phyloP scores from a whole-genome alignment of 106 monocot species.

The Vanilla planifolia region DNA sequence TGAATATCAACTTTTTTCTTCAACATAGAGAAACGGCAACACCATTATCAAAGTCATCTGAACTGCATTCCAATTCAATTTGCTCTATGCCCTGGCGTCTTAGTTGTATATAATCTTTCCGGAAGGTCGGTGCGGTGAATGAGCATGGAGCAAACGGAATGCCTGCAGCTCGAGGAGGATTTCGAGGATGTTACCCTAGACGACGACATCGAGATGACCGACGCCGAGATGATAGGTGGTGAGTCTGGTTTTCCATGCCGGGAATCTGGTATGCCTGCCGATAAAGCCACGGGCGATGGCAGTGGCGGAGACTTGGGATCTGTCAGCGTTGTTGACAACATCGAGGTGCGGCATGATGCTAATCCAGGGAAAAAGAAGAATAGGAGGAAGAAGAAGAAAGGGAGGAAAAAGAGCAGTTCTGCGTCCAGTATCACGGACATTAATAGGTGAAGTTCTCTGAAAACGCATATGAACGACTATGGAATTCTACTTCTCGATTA shows the following conservation, averaged over 20 bases:
- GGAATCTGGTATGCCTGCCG: background rate
- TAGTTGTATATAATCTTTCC: too few relatives aligned
- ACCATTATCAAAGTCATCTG: too few relatives aligned
- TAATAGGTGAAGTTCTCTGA: constrained; percentile 36
- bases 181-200: constrained; percentile 14
- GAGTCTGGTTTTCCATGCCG: background rate
- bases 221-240: constrained; percentile 1
- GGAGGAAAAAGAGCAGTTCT: constrained; percentile 22
- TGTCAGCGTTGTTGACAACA: background rate
- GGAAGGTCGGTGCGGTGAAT: too few relatives aligned
- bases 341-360: background rate
- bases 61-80: too few relatives aligned
- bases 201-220: constrained; percentile 24
- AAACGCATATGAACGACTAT: too few relatives aligned
- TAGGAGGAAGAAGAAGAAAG: constrained; percentile 43
- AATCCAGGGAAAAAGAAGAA: constrained; percentile 7
- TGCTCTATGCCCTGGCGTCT: too few relatives aligned
- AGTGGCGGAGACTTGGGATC: constrained; percentile 2
- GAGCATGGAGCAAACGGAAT: background rate
- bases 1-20: too few relatives aligned
- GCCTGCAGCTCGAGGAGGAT: background rate
- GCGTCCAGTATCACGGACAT: constrained; percentile 37
- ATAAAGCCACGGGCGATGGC: background rate
- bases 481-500: background rate
- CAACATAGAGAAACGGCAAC: too few relatives aligned